These are phyloP conservation scores for Dactylella cylindrospora DNA, from an alignment of 2,329 filamentous ascomycete species.

Conservation along the genomic window DNA sequence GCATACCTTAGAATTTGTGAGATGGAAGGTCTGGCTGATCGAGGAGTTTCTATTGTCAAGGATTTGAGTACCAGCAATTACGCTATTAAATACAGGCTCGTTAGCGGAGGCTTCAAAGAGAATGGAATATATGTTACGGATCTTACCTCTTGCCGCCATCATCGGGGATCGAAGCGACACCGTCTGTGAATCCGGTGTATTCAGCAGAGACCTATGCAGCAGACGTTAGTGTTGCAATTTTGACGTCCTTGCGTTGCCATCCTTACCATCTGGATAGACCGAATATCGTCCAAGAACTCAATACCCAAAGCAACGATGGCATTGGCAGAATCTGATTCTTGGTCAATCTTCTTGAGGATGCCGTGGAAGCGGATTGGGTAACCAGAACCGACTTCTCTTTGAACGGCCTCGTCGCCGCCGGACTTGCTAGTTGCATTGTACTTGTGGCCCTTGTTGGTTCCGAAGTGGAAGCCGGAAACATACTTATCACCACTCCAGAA, in stretches of 20 bases:
- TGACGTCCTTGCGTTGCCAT: not conserved
- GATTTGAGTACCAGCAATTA: constrained; percentile 33
- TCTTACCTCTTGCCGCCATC: constrained; percentile 32
- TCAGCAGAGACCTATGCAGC: constrained; percentile 28
- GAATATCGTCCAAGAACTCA: constrained; percentile 22
- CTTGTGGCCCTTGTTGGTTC: constrained; percentile 16
- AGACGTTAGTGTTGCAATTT: not conserved
- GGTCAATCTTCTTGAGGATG: constrained; percentile 18
- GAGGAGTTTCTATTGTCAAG: constrained; percentile 34
- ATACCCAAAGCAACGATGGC: constrained; percentile 27
- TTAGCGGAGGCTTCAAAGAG: not conserved
- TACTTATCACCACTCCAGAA: constrained; percentile 23
- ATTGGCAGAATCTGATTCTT: constrained; percentile 9
- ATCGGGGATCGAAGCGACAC: constrained; percentile 11
- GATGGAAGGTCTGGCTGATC: constrained; percentile 30
- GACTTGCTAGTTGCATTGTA: constrained; percentile 32
- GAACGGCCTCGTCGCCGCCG: constrained; percentile 7
- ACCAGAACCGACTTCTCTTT: constrained; percentile 26
- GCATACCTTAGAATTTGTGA: constrained; percentile 23
- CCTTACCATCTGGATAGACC: constrained; percentile 32
- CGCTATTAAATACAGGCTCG: constrained; percentile 1
- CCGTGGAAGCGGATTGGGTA: constrained; percentile 29
- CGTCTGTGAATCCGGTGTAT: constrained; percentile 23
- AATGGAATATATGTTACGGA: too few relatives aligned
- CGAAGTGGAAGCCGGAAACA: constrained; percentile 30